A percentile compares a stretch with the other conserved stretches of the same genome.
phyloP scores from a whole-genome alignment of 2,329 filamentous ascomycete species.

The Aureobasidium lini region DNA sequence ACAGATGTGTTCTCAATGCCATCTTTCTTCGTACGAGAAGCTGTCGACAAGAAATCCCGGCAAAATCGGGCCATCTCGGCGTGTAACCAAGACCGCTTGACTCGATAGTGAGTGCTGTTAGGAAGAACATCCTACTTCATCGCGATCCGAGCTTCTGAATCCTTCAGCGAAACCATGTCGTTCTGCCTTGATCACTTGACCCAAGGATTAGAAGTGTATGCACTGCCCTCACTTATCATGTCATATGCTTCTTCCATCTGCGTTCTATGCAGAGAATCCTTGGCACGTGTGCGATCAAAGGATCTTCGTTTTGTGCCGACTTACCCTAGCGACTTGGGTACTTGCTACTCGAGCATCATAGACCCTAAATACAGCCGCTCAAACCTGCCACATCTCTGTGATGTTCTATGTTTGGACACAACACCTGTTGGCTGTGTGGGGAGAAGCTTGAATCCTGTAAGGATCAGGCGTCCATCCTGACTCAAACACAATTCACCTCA shows the following conservation, averaged over 20 bases:
- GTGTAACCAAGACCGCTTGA: constrained; percentile 8
- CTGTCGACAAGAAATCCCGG: not conserved
- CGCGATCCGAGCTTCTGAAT: not conserved
- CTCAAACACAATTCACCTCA: not conserved
- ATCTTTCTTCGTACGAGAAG: not conserved
- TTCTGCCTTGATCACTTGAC: not conserved
- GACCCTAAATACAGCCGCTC: not conserved
- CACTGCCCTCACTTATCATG: not conserved
- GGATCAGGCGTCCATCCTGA: not conserved
- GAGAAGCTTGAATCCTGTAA: not conserved
- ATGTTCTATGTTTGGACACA: not conserved
- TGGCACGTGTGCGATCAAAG: not conserved
- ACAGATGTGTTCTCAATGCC: not conserved
- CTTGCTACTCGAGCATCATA: not conserved
- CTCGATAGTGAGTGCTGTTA: not conserved
- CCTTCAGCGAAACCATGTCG: not conserved
- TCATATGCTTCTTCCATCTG: constrained; percentile 3
- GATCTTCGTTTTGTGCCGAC: constrained; percentile 2
- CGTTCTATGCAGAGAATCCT: constrained; percentile 10
- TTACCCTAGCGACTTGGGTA: constrained; percentile 2
- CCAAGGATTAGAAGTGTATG: not conserved
- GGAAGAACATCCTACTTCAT: not conserved
- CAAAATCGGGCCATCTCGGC: constrained; percentile 5
- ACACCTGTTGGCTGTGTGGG: not conserved
- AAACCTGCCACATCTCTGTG: not conserved